Evolutionary conservation across 345 rosid genomes (phyloP).

Genomic region (Eucalyptus leucophloia): DNA sequence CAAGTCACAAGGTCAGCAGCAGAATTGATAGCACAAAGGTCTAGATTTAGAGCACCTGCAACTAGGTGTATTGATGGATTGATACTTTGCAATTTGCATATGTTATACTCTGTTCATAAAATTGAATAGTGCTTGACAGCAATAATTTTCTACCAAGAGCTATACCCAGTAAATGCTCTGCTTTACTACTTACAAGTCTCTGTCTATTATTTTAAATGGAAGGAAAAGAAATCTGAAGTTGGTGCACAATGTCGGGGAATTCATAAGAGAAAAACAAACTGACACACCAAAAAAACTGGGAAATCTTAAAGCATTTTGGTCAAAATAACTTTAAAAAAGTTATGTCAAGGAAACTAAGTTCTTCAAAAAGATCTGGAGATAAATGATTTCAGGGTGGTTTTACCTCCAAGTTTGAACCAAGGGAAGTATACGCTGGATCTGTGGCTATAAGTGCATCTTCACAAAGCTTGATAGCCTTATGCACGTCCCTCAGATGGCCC

Average conservation of each 20-base stretch:
- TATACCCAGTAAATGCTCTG: not conserved
- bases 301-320: not conserved
- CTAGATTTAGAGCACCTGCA: not conserved
- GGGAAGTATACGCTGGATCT: slow-evolving; percentile 59
- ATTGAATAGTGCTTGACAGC: not conserved
- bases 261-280: not conserved
- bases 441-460: slow-evolving; percentile 61
- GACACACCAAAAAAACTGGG: not conserved
- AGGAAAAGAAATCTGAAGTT: not conserved
- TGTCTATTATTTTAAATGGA: not conserved
- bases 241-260: not conserved
- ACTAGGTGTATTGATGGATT: not conserved
- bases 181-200: not conserved
- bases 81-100: not conserved
- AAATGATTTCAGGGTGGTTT: not conserved
- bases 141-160: not conserved
- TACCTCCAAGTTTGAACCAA: slow-evolving; percentile 82
- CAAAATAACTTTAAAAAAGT: not conserved
- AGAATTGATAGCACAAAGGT: not conserved
- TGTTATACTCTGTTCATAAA: not conserved
- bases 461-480: slow-evolving; percentile 86
- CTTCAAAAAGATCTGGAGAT: not conserved
- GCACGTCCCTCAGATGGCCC: slow-evolving; percentile 89
- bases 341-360: not conserved
- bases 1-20: not conserved